These are phyloP conservation scores for Diphasiastrum complanatum DNA, from an alignment of 83 land plant genomes.

Conservation along the genomic window DNA sequence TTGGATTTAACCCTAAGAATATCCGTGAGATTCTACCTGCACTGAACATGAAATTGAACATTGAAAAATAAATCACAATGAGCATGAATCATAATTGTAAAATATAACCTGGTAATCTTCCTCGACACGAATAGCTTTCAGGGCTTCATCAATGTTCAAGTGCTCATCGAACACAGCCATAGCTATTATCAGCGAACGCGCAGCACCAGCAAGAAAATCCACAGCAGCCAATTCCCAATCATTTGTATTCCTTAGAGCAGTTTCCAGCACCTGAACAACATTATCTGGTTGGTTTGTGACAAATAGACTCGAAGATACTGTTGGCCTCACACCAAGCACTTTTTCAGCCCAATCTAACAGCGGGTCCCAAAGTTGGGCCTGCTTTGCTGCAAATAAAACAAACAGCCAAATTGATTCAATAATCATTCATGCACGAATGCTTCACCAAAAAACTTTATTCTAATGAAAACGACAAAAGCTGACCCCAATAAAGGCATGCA, in stretches of 20 bases:
- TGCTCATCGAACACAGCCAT: conserved; percentile 60
- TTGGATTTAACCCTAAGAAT: too few relatives aligned
- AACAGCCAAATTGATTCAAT: neutral
- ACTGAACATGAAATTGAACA: neutral
- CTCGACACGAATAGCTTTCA: conserved; percentile 76
- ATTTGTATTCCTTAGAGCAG: conserved; percentile 39
- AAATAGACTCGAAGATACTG: conserved; percentile 63
- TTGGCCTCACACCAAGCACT: conserved; percentile 70
- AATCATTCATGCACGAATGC: neutral
- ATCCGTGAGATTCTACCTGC: neutral
- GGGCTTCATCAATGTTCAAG: conserved; percentile 75
- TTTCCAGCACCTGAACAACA: conserved; percentile 52
- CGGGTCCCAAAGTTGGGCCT: conserved; percentile 68
- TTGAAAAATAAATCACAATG: neutral
- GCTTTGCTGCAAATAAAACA: conserved; percentile 46
- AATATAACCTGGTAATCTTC: conserved; percentile 75
- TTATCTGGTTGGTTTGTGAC: conserved; percentile 75
- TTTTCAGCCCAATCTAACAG: conserved; percentile 66
- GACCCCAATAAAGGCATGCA: too few relatives aligned
- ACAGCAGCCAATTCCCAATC: conserved; percentile 86
- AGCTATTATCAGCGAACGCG: conserved; percentile 75
- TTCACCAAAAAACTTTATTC: neutral
- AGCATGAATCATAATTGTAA: neutral
- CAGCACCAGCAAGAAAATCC: conserved; percentile 74
- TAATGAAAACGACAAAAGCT: neutral